These are phyloP conservation scores for Arxiozyma telluris DNA, from an alignment of 1,139 yeast species.

Conservation along the genomic window DNA sequence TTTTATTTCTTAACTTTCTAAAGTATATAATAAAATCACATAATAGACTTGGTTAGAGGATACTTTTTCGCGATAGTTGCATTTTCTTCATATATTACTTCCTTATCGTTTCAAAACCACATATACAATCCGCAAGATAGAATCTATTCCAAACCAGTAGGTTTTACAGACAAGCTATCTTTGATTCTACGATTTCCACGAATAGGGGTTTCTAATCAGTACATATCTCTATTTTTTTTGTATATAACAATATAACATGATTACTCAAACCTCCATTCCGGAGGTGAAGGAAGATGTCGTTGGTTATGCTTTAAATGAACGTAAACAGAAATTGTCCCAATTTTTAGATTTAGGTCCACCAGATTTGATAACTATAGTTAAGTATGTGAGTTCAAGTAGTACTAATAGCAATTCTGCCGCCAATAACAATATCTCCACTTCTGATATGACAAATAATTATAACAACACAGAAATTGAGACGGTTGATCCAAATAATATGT, in stretches of 20 bases:
- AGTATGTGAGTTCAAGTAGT: slow-evolving; percentile 25
- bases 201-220: not conserved
- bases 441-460: slow-evolving; percentile 1
- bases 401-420: slow-evolving; percentile 5
- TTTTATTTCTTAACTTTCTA: not conserved
- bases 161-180: no score
- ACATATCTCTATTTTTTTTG: not conserved
- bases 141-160: no score
- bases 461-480: slow-evolving; percentile 2
- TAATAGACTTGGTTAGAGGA: not conserved
- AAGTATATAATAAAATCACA: no score
- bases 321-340: slow-evolving; percentile 38
- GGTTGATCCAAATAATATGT: slow-evolving; percentile 12
- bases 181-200: not conserved
- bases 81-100: not conserved
- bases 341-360: slow-evolving; percentile 77
- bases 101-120: not conserved
- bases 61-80: not conserved
- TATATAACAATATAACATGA: slow-evolving; percentile 12
- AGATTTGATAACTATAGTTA: slow-evolving; percentile 68
- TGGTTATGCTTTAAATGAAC: slow-evolving; percentile 44
- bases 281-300: slow-evolving; percentile 43
- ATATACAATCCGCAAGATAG: not conserved
- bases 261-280: slow-evolving; percentile 45
- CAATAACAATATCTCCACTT: slow-evolving; percentile 4